Conservation (phyloP, 768 basidiomycete species). For the Fibroporia radiculosa region DNA sequence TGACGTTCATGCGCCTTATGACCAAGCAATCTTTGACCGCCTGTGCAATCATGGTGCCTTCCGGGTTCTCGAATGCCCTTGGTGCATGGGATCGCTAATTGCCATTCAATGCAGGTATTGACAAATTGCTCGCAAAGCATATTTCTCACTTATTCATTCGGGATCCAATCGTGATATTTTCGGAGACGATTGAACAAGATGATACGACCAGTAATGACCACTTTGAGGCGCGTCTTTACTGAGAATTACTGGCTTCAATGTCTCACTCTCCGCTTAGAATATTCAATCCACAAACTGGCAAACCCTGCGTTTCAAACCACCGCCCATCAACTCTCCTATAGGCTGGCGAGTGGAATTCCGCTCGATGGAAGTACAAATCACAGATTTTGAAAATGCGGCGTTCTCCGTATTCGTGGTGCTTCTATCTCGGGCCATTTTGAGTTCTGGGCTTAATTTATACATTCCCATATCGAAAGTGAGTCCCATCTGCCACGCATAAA, state of each 20-base stretch:
- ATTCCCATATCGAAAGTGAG: slow-evolving; percentile 91
- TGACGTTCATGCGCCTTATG: slow-evolving; percentile 75
- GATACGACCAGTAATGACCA: slow-evolving; percentile 85
- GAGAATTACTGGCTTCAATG: not conserved
- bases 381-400: slow-evolving; percentile 98
- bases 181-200: slow-evolving; percentile 90
- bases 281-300: slow-evolving; percentile 99
- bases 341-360: slow-evolving; percentile 99
- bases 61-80: not conserved
- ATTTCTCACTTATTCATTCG: slow-evolving; percentile 95
- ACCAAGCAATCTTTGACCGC: slow-evolving; percentile 65
- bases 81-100: not conserved
- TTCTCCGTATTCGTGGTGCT: slow-evolving; percentile 93
- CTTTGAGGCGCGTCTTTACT: slow-evolving; percentile 65
- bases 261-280: slow-evolving; percentile 44
- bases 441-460: slow-evolving; percentile 90
- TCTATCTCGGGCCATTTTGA: slow-evolving; percentile 87
- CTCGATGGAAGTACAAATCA: slow-evolving; percentile 98
- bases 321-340: slow-evolving; percentile 84
- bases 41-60: slow-evolving; percentile 67
- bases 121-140: slow-evolving; percentile 82
- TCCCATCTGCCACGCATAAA: not conserved
- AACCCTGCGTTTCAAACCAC: slow-evolving; percentile 96
- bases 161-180: slow-evolving; percentile 92
- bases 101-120: slow-evolving; percentile 51